Base-by-base conservation (phyloP, 2,329 filamentous ascomycete genomes). In the Talaromyces pinophilus region DNA sequence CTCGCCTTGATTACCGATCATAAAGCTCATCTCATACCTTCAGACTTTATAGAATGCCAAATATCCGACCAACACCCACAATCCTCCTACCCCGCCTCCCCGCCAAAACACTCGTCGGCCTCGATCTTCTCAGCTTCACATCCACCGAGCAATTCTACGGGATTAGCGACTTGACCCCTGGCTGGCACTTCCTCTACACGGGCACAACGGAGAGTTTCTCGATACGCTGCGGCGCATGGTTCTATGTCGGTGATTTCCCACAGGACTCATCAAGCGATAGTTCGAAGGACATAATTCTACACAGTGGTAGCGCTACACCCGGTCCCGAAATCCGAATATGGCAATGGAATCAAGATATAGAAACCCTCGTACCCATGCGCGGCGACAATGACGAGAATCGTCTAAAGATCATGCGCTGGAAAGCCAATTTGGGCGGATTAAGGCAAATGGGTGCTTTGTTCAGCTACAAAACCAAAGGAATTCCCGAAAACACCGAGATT, bases 151-250 rank as follows among this genome's bases (percentile, higher is more conserved):
- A 84, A 62, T 89, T 90, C 75, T 82, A 83, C 65, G 87, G 87
- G 33, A 83, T 90, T 70, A 86, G 84, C 68, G 82, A 86, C 69
- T 71, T 90, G 3, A 85, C 87, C 0, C 71, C 78, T 1, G 87
- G 87, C 52, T 82, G 84, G 72, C 87, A 89, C 72, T 88, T 89
- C 69, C 75, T 88, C 19, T 90, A 88, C 72, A 85, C 83, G 0
- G 84, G 86, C 28, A 83, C 84, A 22, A 87, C 85, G 64, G 81
- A 82, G 60, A 84, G 83, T 2, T 80, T 88, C 15, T 88, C 87
- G 0, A 79, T 89, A 33, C 82, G 87, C n/a, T 83, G 86, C 66
- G 87, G 87, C 10, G 80, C 83, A 40, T 90, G 87, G 87, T 85
- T 88, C 72, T 80, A 82, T 59, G 79, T 88, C 25, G 77, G 78